phyloP scores from a whole-genome alignment of 768 basidiomycete species.

The Paxillus ammoniavirescens region DNA sequence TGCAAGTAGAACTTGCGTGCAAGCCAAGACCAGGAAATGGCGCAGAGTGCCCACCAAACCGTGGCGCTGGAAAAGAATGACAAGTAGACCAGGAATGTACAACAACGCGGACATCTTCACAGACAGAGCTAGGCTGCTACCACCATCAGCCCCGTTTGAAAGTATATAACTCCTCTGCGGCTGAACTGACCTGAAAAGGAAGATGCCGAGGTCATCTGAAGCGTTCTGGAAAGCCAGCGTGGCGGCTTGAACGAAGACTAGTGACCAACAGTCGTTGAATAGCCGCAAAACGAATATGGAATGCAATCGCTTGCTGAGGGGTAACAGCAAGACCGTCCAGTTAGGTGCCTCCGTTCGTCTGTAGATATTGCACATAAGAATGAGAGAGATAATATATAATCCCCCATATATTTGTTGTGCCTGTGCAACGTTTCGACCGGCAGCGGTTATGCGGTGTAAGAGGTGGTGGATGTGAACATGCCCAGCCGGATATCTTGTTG shows the following conservation, averaged over 20 bases:
- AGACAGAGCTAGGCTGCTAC: slow-evolving; percentile 57
- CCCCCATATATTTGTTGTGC: slow-evolving; percentile 79
- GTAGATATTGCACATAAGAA: slow-evolving; percentile 70
- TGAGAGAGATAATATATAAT: slow-evolving; percentile 69
- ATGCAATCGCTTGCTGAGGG: slow-evolving; percentile 90
- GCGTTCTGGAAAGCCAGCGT: slow-evolving; percentile 62
- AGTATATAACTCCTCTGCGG: neutral
- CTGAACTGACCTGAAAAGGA: slow-evolving; percentile 68
- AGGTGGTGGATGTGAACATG: slow-evolving; percentile 81
- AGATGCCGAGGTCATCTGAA: slow-evolving; percentile 58
- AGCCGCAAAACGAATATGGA: slow-evolving; percentile 89
- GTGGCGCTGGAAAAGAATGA: slow-evolving; percentile 73
- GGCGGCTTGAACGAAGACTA: slow-evolving; percentile 62
- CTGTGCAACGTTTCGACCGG: slow-evolving; percentile 54
- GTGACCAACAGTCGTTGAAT: slow-evolving; percentile 94
- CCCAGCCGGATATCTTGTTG: slow-evolving; percentile 86
- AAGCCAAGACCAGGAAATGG: slow-evolving; percentile 40
- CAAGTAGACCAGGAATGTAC: slow-evolving; percentile 84
- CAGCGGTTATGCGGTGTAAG: slow-evolving; percentile 61
- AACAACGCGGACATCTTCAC: slow-evolving; percentile 94
- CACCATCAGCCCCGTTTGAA: neutral
- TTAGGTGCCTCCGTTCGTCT: slow-evolving; percentile 60
- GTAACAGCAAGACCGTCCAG: slow-evolving; percentile 68
- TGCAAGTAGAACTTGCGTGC: slow-evolving; percentile 60
- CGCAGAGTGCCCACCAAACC: slow-evolving; percentile 55